Evolutionary conservation across 768 basidiomycete species (phyloP).

Genomic region (Lentinula raphanica): DNA sequence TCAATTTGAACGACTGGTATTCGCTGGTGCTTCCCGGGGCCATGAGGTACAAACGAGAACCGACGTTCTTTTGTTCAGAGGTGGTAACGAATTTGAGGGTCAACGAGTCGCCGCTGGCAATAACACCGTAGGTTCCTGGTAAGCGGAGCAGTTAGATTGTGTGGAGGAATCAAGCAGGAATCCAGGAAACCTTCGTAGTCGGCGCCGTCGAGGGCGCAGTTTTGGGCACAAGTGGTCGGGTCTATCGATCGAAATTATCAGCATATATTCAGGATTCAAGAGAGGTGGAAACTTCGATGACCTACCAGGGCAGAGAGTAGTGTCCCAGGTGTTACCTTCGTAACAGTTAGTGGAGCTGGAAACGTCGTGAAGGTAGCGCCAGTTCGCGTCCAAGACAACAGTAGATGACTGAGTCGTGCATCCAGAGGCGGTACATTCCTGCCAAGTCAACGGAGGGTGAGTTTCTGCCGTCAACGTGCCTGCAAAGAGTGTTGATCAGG

Average conservation of each 20-base stretch:
- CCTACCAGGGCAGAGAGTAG: slow-evolving; percentile 28
- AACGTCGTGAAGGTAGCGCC: slow-evolving; percentile 30
- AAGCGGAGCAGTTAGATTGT: not conserved
- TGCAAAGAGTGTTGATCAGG: not conserved
- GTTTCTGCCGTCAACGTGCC: slow-evolving; percentile 32
- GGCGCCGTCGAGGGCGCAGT: slow-evolving; percentile 12
- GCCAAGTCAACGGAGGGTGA: slow-evolving; percentile 29
- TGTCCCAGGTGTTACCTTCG: slow-evolving; percentile 36
- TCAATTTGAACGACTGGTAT: slow-evolving; percentile 24
- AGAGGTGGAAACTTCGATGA: no score
- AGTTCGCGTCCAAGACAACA: slow-evolving; percentile 34
- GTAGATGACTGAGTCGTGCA: slow-evolving; percentile 17
- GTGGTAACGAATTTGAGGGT: slow-evolving; percentile 28
- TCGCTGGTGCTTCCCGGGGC: slow-evolving; percentile 17
- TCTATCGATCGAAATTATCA: no score
- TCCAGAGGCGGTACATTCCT: slow-evolving; percentile 27
- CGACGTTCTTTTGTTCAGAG: slow-evolving; percentile 11
- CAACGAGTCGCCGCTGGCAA: slow-evolving; percentile 25
- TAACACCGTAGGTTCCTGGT: slow-evolving; percentile 31
- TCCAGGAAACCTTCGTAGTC: not conserved
- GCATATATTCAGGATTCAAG: no score
- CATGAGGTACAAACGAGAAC: slow-evolving; percentile 29
- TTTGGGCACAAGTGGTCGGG: slow-evolving; percentile 25
- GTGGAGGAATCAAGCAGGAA: not conserved
- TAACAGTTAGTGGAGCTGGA: slow-evolving; percentile 18